Conservation (phyloP, 129 eudicot species). For the Kitagawia praeruptora region DNA sequence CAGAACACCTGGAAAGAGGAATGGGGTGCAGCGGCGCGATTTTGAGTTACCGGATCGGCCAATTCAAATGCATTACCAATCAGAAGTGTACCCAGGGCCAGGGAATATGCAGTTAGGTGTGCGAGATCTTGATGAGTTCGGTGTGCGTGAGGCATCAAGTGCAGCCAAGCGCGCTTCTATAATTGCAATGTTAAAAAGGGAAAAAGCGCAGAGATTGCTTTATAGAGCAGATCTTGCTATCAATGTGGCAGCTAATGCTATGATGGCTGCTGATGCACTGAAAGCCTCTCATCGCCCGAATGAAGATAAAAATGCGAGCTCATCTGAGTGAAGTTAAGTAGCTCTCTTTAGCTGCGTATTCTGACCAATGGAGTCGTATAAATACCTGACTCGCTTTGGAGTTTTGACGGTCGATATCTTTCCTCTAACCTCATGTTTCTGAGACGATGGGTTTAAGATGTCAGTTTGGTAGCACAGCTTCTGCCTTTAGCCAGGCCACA, state of each 20-base stretch:
- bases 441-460: neutral
- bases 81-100: slow-evolving; percentile 24
- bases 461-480: neutral
- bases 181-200: slow-evolving; percentile 69
- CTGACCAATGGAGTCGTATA: slow-evolving; percentile 38
- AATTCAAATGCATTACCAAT: slow-evolving; percentile 27
- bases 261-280: slow-evolving; percentile 77
- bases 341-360: neutral
- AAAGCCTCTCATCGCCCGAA: slow-evolving; percentile 44
- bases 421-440: neutral
- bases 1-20: slow-evolving; percentile 37
- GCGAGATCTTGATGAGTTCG: slow-evolving; percentile 68
- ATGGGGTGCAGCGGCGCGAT: slow-evolving; percentile 35
- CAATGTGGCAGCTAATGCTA: slow-evolving; percentile 53
- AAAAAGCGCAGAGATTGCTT: slow-evolving; percentile 65
- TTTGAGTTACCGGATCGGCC: slow-evolving; percentile 31
- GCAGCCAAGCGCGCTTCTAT: slow-evolving; percentile 62
- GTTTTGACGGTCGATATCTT: neutral
- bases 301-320: slow-evolving; percentile 20
- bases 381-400: neutral
- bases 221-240: slow-evolving; percentile 67
- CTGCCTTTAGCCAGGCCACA: neutral
- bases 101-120: slow-evolving; percentile 43
- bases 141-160: slow-evolving; percentile 74
- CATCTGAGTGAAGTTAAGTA: slow-evolving; percentile 4